phyloP scores from a whole-genome alignment of 805 yeast species.

The Cyberlindnera americana region DNA sequence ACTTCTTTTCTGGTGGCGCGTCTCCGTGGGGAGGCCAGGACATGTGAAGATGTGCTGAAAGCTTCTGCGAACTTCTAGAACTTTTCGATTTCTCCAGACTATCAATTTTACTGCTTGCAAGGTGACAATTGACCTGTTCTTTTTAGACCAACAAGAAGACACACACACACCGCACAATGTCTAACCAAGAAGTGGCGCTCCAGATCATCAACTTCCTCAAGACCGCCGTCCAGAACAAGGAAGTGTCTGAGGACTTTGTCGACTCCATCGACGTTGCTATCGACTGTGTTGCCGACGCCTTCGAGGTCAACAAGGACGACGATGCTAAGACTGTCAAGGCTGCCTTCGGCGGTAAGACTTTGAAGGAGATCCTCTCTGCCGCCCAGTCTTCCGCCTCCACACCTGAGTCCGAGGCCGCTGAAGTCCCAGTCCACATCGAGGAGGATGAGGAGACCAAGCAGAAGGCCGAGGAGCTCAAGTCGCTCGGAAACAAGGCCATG shows the following conservation, averaged over 20 bases:
- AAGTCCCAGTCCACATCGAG: constrained; percentile 37
- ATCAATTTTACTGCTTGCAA: background rate
- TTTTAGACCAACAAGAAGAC: background rate
- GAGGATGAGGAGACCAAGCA: constrained; percentile 49
- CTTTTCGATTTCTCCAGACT: background rate
- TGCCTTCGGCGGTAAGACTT: constrained; percentile 46
- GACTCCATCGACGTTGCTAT: constrained; percentile 93
- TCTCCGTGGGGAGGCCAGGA: too few relatives aligned
- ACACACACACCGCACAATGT: constrained; percentile 17
- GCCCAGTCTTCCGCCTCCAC: constrained; percentile 17
- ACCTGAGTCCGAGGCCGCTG: constrained; percentile 19
- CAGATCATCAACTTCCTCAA: constrained; percentile 73
- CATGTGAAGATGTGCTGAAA: too few relatives aligned
- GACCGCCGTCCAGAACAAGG: constrained; percentile 53
- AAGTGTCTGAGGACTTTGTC: constrained; percentile 69
- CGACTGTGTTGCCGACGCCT: constrained; percentile 88
- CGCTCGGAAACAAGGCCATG: constrained; percentile 88
- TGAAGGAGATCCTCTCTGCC: constrained; percentile 40
- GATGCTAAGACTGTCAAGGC: constrained; percentile 31
- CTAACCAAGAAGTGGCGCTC: constrained; percentile 62
- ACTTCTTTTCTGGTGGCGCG: background rate
- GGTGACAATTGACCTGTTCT: background rate
- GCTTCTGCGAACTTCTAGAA: constrained; percentile 3
- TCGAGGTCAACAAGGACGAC: constrained; percentile 56
- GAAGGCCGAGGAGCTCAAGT: constrained; percentile 79